Evolutionary conservation across 1,284 basidiomycete species (phyloP), one percentile per base, ranked within the genome.

Genomic region (Fereydounia khargensis): DNA sequence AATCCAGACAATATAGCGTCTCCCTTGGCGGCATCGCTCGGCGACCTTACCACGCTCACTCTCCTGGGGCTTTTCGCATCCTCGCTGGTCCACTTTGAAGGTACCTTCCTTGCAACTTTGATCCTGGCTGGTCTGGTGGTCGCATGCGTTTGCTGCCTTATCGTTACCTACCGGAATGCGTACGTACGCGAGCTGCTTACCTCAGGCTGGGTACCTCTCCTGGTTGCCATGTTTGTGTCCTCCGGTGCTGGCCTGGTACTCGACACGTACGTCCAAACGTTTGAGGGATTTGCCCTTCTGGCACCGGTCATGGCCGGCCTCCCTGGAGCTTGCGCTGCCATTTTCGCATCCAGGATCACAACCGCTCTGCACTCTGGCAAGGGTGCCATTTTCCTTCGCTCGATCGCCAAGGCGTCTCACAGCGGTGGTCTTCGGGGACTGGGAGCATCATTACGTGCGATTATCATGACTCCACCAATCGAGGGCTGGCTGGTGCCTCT

Each of bases 1-100:
- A 87, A 98, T 76, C 94, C 92, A 43, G 91, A 96, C 73, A 97
- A 97, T 74, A 94, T 97, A 58, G 89, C 91, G 3, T 89, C 92
- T 0, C 91, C 94, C 0, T 81, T 97, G 5, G 94, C 94, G 0
- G 85, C 90, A 3, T 92, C 89, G 58, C 81, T 97, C 0, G 92
- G 94, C 8, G 94, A 97, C 71, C 81, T 98, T 22, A 81, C 96
- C 42, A 95, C 94, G 0, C 83, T 79, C n/a, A 73, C 73, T 6
- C 57, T 79, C 25, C 61, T 79, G 6, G 77, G 74, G 7, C 48
- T 78, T 7, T 49, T 78, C 33, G 65, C 67, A 1, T 69, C 68
- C 6, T 53, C 66, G 1, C 64, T 79, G 28, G 65, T 74, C 21
- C 56, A 59, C 24, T 77, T 77, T 42, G 62, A 72, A 49, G 73